Evolutionary conservation across 1,284 basidiomycete species (phyloP), one percentile per base, ranked within the genome.

Genomic region (Marasmius fiardii): DNA sequence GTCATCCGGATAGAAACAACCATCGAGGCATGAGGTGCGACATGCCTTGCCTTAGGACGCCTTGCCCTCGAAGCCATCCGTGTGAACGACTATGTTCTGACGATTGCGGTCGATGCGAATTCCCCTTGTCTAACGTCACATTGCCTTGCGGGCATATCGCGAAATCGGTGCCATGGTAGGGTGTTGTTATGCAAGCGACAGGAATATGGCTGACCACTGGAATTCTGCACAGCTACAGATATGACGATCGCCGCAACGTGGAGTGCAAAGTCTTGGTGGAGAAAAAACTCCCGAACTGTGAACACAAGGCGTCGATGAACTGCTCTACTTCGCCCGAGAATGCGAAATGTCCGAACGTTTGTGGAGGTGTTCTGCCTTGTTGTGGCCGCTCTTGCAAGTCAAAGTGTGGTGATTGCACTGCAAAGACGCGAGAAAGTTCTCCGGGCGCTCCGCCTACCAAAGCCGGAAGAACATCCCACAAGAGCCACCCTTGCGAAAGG

Each of bases 141-240:
- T 71, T 91, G n/a, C 82, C 86, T 0, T 91, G 88, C 59, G 84
- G 85, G 1, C 88, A 91, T 65, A 53, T 62, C 18, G 73, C 70
- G n/a, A 16, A 63, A 10, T 66, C 67, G 0, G 73, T 88, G 18
- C 68, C 72, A 31, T 90, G 88, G 88, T 87, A 65, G 79, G 67
- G 3, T 8, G 7, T 23, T 2, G 12, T 11, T 16, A 28, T 18
- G 24, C 26, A 45, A 20, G 34, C 8, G 11, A 12, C 34, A 21
- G 52, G 8, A 10, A 44, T 6, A n/a, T 53, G 4, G n/a, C 21
- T 60, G 58, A 31, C 12, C 31, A 53, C 18, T n/a, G 47, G 1
- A 26, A 43, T 24, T 6, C 8, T 39, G 20, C 52, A 18, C 48
- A 90, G 88, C 58, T 68, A 76, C 60, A 61, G 73, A 39, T 59